These are phyloP conservation scores for Pseudonitzschia pungens DNA, from an alignment of 108 stramenopile genomes.

Conservation along the genomic window DNA sequence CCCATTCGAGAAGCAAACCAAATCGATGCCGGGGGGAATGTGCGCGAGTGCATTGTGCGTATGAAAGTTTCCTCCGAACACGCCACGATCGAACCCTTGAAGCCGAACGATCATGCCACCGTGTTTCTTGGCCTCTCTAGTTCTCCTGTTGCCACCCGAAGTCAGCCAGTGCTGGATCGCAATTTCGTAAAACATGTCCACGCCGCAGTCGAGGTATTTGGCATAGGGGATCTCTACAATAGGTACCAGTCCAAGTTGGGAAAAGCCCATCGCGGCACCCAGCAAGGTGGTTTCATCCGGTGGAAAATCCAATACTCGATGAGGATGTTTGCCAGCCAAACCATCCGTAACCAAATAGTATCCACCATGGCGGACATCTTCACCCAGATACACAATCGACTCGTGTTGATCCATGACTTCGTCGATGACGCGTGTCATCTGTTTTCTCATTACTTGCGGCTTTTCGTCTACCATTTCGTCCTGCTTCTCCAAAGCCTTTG, in stretches of 20 bases:
- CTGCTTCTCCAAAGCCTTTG: background rate
- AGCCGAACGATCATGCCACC: conserved; percentile 79
- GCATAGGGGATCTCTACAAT: conserved; percentile 90
- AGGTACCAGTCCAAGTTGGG: conserved; percentile 75
- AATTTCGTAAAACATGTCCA: conserved; percentile 83
- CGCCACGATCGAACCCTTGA: conserved; percentile 86
- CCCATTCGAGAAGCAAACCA: conserved; percentile 85
- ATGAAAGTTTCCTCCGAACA: conserved; percentile 88
- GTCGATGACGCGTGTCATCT: conserved; percentile 70
- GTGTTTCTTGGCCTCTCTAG: background rate
- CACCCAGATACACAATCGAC: conserved; percentile 80
- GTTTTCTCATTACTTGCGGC: conserved; percentile 80
- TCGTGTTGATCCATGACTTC: conserved; percentile 55
- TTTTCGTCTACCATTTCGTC: conserved; percentile 26
- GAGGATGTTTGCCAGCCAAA: conserved; percentile 55
- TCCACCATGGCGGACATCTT: conserved; percentile 88
- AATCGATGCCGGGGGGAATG: conserved; percentile 85
- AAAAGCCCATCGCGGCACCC: conserved; percentile 77
- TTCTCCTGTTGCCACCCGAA: no score
- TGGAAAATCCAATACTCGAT: conserved; percentile 79
- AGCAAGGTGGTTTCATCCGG: conserved; percentile 88
- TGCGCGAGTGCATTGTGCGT: conserved; percentile 79
- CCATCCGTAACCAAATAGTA: conserved; percentile 87
- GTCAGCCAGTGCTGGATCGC: conserved; percentile 74
- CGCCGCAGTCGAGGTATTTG: conserved; percentile 88